phyloP scores from a whole-genome alignment of 306 rosid genomes.

The Senna siamea region DNA sequence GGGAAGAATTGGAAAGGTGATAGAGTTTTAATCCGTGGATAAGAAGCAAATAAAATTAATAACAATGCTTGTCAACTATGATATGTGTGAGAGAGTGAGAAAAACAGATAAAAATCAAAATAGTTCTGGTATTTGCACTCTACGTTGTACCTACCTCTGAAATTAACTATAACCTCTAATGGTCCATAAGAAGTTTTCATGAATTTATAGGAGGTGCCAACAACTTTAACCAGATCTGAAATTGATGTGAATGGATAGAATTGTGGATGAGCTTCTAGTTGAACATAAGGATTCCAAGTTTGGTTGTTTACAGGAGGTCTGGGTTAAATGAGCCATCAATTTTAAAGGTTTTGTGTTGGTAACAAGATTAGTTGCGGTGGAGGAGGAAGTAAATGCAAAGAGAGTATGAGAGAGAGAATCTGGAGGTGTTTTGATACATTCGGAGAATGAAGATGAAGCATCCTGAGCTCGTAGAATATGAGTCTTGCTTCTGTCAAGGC shows the following conservation, averaged over 20 bases:
- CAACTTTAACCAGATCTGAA: neutral
- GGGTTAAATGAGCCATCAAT: too few species aligned
- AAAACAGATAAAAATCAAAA: neutral
- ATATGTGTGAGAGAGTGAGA: neutral
- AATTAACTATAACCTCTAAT: neutral
- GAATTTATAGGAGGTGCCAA: neutral
- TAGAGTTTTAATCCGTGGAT: neutral
- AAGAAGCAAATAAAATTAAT: neutral
- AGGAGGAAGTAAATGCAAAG: too few species aligned
- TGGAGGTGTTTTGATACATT: too few species aligned
- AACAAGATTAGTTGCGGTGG: too few species aligned
- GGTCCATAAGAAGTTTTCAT: neutral
- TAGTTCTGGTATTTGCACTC: neutral
- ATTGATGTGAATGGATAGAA: neutral
- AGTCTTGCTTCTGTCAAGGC: neutral
- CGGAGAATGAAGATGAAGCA: neutral
- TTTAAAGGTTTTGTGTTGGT: too few species aligned
- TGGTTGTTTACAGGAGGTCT: too few species aligned
- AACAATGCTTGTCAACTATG: neutral
- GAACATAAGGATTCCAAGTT: too few species aligned
- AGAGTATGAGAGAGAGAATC: too few species aligned
- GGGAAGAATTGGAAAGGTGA: neutral
- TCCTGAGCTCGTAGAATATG: neutral
- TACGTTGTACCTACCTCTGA: conserved; percentile 3
- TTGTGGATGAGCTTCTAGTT: neutral